A percentile compares a stretch with the other conserved stretches of the same genome.
phyloP scores from a whole-genome alignment of 1,139 yeast genomes.

The Groenewaldozyma auringiensis region DNA sequence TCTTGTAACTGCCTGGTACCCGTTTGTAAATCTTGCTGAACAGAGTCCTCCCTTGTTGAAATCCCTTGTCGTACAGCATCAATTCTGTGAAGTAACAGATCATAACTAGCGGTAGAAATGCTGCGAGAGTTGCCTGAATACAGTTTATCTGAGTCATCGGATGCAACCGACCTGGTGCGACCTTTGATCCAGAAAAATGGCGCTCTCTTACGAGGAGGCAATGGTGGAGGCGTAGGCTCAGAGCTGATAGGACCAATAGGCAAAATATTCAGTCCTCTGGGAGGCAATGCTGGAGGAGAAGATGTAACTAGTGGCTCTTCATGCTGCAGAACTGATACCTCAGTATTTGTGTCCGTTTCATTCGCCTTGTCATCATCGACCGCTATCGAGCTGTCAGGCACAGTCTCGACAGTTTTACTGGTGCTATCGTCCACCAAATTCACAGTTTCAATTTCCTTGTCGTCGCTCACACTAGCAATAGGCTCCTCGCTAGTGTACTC shows the following conservation, averaged over 20 bases:
- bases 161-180: slow-evolving; percentile 24
- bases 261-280: slow-evolving; percentile 8
- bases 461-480: too few species aligned
- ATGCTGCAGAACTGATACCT: too few species aligned
- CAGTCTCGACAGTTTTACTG: too few species aligned
- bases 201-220: slow-evolving; percentile 29
- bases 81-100: slow-evolving; percentile 42
- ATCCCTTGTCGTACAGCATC: slow-evolving; percentile 43
- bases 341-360: too few species aligned
- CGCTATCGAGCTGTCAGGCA: too few species aligned
- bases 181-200: slow-evolving; percentile 30
- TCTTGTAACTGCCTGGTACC: slow-evolving; percentile 58
- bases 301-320: slow-evolving; percentile 2
- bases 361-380: too few species aligned
- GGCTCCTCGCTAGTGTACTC: too few species aligned
- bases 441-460: background rate
- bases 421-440: background rate
- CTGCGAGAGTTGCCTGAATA: slow-evolving; percentile 13
- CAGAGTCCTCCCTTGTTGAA: slow-evolving; percentile 26
- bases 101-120: slow-evolving; percentile 31
- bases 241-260: background rate
- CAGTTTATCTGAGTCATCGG: slow-evolving; percentile 35
- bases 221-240: slow-evolving; percentile 19
- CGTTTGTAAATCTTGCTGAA: slow-evolving; percentile 44
- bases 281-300: slow-evolving; percentile 12